Base-by-base conservation (phyloP, 345 rosid genomes). In the Pistacia vera region DNA sequence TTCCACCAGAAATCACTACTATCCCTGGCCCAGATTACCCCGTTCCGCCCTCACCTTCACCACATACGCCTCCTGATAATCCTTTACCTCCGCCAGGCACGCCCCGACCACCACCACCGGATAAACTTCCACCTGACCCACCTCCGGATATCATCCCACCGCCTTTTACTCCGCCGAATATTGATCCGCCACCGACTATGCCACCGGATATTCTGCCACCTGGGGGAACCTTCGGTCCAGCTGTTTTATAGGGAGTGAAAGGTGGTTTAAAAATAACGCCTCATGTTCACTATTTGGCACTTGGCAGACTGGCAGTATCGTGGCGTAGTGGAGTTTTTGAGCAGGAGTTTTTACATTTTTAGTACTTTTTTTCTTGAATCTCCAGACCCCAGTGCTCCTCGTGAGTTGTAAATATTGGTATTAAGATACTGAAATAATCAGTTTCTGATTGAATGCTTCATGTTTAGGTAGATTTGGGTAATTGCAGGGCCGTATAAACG, bases 81-180 rank as follows among this genome's bases (percentile, higher is more conserved):
- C 82, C 88, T 3, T 74, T 59, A 18, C 77, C 78, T 0, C 79
- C 83, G 8, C 83, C 82, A 11, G 57, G 38, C 12, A 49, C 36
- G 4, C 71, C 4, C 22, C 25, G 48, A 8, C 73, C 62, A 22
- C 66, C 25, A 12, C 73, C 72, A 4, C 83, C 85, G 5, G 58
- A 76, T 51, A 5, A 12, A 36, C 59, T 82, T 3, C 85, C 85
- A 18, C 80, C 80, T 0, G 70, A 44, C 17, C 63, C 63, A 65
- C 76, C 77, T 4, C 87, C 83, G 4, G 83, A 78, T 11, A 59
- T 82, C 35, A 20, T 71, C 6, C 85, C 82, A 8, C 83, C 81
- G 28, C 83, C 77, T 20, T 25, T 61, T 36, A 4, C 10, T 5
- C 81, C 82, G 22, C 85, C 78, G 3, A 71, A 76, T 12, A 67